These are phyloP conservation scores for Endotrypanum monterogeii DNA, from an alignment of 208 protist species.

Conservation along the genomic window DNA sequence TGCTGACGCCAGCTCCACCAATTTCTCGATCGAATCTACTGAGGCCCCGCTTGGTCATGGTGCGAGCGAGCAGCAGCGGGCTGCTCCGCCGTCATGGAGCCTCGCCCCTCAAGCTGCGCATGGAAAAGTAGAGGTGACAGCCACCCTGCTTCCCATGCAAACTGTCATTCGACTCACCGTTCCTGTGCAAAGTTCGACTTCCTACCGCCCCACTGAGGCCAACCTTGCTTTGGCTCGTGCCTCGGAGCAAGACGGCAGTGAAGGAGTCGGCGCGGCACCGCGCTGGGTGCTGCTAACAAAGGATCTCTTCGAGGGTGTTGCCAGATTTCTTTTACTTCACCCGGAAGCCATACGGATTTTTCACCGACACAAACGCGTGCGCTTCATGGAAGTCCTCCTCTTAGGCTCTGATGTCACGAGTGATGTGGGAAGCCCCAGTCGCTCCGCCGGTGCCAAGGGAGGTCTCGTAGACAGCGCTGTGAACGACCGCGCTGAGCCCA, in stretches of 20 bases:
- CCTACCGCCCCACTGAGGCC: conserved; percentile 12
- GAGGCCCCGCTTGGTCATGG: background rate
- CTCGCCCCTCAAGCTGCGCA: conserved; percentile 26
- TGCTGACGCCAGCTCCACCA: background rate
- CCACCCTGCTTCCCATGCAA: conserved; percentile 38
- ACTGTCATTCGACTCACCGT: conserved; percentile 29
- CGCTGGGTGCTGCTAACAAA: conserved; percentile 54
- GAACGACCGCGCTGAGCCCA: conserved; percentile 46
- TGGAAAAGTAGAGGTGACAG: conserved; percentile 34
- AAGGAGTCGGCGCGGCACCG: background rate
- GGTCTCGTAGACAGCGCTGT: background rate
- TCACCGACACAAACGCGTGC: conserved; percentile 56
- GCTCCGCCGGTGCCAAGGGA: background rate
- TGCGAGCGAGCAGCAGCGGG: background rate
- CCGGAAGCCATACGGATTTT: conserved; percentile 64
- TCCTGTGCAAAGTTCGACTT: conserved; percentile 27
- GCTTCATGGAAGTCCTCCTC: conserved; percentile 60
- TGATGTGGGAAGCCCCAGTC: background rate
- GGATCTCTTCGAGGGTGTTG: conserved; percentile 67
- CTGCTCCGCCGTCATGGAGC: conserved; percentile 11
- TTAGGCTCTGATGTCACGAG: conserved; percentile 45
- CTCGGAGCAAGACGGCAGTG: background rate
- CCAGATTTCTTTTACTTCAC: conserved; percentile 51
- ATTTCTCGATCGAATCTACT: background rate
- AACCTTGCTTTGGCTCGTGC: background rate